phyloP scores from a whole-genome alignment of 2,329 filamentous ascomycete genomes.

The Aspergillus fumigatus region DNA sequence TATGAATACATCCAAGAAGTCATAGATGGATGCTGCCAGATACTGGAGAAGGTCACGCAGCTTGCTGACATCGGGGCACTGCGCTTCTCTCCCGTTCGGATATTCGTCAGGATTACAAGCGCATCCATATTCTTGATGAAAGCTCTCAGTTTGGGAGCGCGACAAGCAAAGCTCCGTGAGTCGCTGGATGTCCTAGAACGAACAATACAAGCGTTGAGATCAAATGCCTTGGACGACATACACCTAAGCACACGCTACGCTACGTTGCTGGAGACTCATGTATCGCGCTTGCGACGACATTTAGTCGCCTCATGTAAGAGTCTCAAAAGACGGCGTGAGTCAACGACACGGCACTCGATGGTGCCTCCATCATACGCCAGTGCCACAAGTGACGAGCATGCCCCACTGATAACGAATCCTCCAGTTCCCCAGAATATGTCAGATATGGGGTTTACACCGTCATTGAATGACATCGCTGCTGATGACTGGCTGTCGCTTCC shows the following conservation, averaged over 20 bases:
- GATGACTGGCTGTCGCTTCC: slow-evolving; percentile 42
- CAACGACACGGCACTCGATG: slow-evolving; percentile 26
- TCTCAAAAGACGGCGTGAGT: slow-evolving; percentile 21
- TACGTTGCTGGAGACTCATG: slow-evolving; percentile 45
- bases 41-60: slow-evolving; percentile 47
- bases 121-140: slow-evolving; percentile 53
- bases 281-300: slow-evolving; percentile 38
- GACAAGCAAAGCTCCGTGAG: slow-evolving; percentile 46
- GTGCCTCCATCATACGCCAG: slow-evolving; percentile 20
- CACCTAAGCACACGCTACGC: slow-evolving; percentile 50
- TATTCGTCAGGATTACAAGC: slow-evolving; percentile 52
- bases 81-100: slow-evolving; percentile 51
- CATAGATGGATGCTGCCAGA: slow-evolving; percentile 50
- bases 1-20: slow-evolving; percentile 55
- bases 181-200: slow-evolving; percentile 47
- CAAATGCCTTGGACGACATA: slow-evolving; percentile 49
- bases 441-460: slow-evolving; percentile 26
- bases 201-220: slow-evolving; percentile 46
- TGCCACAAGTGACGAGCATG: slow-evolving; percentile 20
- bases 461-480: slow-evolving; percentile 26
- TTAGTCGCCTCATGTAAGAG: slow-evolving; percentile 32
- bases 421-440: slow-evolving; percentile 23
- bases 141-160: slow-evolving; percentile 47
- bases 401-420: slow-evolving; percentile 14
- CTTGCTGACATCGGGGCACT: slow-evolving; percentile 45